These are phyloP conservation scores for Rhododendron griersonianum DNA, from an alignment of 148 eudicot genomes.

Conservation along the genomic window DNA sequence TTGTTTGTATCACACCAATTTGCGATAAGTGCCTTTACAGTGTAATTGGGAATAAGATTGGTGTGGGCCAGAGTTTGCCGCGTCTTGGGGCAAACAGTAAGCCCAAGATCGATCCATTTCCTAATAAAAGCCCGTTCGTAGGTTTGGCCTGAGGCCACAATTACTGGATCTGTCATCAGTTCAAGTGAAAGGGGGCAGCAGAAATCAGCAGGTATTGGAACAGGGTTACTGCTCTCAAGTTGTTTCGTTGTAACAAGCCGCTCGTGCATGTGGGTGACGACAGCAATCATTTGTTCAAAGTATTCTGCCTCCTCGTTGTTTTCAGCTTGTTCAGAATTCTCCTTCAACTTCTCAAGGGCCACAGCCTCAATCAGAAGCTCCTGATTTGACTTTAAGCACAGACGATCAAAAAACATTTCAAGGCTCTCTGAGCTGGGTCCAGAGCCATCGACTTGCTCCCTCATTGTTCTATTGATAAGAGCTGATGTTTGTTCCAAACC, in stretches of 20 bases:
- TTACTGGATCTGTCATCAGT: constrained; percentile 96
- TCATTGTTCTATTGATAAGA: constrained; percentile 50
- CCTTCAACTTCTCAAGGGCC: constrained; percentile 91
- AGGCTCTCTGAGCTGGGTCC: constrained; percentile 60
- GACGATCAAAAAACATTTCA: constrained; percentile 52
- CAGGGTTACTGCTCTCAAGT: constrained; percentile 62
- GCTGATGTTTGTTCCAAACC: constrained; percentile 38
- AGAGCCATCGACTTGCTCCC: constrained; percentile 57
- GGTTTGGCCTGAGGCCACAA: constrained; percentile 94
- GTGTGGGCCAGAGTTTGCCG: constrained; percentile 81
- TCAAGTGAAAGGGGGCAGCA: constrained; percentile 96
- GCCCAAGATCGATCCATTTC: constrained; percentile 65
- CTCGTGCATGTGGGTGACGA: constrained; percentile 79
- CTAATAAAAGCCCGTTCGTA: constrained; percentile 21
- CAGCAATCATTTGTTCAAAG: constrained; percentile 71
- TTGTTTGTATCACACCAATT: constrained; percentile 92
- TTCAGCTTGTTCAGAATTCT: constrained; percentile 89
- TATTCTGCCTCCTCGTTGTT: constrained; percentile 71
- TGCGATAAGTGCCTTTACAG: constrained; percentile 95
- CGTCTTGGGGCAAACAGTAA: constrained; percentile 93
- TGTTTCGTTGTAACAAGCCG: constrained; percentile 67
- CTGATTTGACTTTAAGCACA: constrained; percentile 72
- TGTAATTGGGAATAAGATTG: constrained; percentile 88
- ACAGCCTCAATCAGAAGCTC: constrained; percentile 93
- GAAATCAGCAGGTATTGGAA: constrained; percentile 81